Evolutionary conservation across 2,329 filamentous ascomycete species (phyloP), one percentile per base, ranked within the genome.

Genomic region (Albophoma yamanashiensis): DNA sequence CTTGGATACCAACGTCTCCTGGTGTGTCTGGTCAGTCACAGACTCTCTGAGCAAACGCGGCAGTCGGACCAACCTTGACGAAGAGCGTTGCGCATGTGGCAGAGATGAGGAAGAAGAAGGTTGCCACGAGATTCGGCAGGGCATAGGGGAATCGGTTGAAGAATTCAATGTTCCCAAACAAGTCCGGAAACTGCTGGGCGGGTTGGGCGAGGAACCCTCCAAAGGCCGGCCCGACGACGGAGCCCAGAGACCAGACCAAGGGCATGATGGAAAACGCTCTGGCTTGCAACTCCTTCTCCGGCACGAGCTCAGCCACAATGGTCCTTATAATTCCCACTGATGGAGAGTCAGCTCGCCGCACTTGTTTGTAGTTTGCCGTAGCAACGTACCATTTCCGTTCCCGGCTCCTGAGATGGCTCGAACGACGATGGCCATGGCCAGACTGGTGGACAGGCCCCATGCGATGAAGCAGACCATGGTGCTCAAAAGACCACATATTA

Each of bases 221-320:
- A 68, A 97, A 89, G 4, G 86, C 87, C 1, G 93, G 93, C 0
- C 93, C 93, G 65, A 96, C 89, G 43, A 96, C 91, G 42, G 86
- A 89, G 0, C 93, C 93, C 58, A 97, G 78, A 14, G 87, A 92
- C 89, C 91, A 97, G 39, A 84, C 89, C 20, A 97, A 76, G 4
- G 93, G 93, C 92, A 97, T 97, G 55, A 97, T 80, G 64, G 88
- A 92, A 73, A 97, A 97, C 0, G 94, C 94, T 58, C 86, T 80
- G 0, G 93, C 92, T 69, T 97, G 93, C 8, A 96, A 79, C 69
- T 92, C 89, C 71, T 83, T 91, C 71, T 94, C 86, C 0, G 91
- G 89, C 1, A 96, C 92, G 81, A 97, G 86, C 73, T 97, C 93
- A 0, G 93, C 93, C 2, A 97, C 92, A 77, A 94, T 91, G 20